phyloP scores from a whole-genome alignment of 257 asterid species.

The Striga asiatica region DNA sequence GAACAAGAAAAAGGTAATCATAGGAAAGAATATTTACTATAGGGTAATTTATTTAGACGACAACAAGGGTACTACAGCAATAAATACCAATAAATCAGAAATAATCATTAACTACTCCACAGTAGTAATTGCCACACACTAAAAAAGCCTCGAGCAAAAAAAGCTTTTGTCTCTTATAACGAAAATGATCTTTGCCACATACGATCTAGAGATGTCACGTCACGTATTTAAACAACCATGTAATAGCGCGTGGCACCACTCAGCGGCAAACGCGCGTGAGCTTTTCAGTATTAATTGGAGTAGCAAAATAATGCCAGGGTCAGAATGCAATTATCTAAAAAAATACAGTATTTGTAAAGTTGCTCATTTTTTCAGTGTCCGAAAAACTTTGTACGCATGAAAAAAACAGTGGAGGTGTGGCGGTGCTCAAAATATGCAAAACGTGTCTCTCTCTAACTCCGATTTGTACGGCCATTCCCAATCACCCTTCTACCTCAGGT shows the following conservation, averaged over 20 bases:
- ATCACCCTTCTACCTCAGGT: conserved; percentile 48
- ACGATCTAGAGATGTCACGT: too few relatives aligned
- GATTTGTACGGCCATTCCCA: conserved; percentile 32
- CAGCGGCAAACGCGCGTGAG: neutral
- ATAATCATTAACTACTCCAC: neutral
- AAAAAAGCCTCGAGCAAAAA: neutral
- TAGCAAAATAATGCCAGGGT: neutral
- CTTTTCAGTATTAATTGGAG: neutral
- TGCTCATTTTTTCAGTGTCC: neutral
- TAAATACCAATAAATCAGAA: conserved; percentile 6
- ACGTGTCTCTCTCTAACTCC: conserved; percentile 22
- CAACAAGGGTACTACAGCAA: neutral
- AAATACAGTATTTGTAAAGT: neutral
- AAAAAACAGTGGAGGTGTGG: conserved; percentile 1
- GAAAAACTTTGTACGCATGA: neutral
- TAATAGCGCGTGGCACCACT: neutral
- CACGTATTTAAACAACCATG: too few relatives aligned
- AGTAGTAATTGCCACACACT: neutral
- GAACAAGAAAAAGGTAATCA: too few relatives aligned
- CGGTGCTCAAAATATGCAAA: conserved; percentile 25
- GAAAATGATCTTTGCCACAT: conserved; percentile 1
- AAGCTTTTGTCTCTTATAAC: neutral
- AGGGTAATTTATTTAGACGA: too few relatives aligned
- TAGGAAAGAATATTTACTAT: too few relatives aligned
- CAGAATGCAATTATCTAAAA: conserved; percentile 17